Evolutionary conservation across 2,329 filamentous ascomycete species (phyloP).

Genomic region (Fusarium chlamydosporum): DNA sequence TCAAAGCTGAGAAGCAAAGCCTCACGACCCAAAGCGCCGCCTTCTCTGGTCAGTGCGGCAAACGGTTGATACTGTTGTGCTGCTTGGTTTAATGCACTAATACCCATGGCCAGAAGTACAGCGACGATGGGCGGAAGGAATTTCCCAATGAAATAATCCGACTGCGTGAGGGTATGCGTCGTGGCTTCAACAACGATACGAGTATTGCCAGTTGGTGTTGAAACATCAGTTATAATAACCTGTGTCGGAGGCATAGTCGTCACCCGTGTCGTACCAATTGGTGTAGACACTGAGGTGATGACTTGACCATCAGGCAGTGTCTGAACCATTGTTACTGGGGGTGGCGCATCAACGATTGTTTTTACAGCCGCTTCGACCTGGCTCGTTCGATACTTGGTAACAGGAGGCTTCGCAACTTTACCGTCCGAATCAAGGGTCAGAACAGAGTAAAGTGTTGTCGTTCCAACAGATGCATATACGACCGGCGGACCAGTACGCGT

Average conservation of each 20-base stretch:
- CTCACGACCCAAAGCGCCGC: slow-evolving; percentile 58
- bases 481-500: slow-evolving; percentile 29
- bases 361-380: slow-evolving; percentile 34
- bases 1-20: slow-evolving; percentile 60
- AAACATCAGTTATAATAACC: slow-evolving; percentile 39
- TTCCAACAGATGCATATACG: slow-evolving; percentile 36
- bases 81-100: slow-evolving; percentile 59
- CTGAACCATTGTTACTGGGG: slow-evolving; percentile 23
- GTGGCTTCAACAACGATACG: slow-evolving; percentile 34
- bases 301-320: slow-evolving; percentile 35
- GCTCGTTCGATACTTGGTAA: slow-evolving; percentile 32
- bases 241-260: slow-evolving; percentile 35
- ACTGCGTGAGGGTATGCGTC: slow-evolving; percentile 35
- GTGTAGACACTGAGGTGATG: slow-evolving; percentile 29
- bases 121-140: slow-evolving; percentile 60
- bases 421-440: slow-evolving; percentile 30
- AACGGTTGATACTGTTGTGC: slow-evolving; percentile 62
- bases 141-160: slow-evolving; percentile 57
- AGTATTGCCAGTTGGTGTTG: slow-evolving; percentile 17
- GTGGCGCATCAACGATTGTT: slow-evolving; percentile 32
- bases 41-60: slow-evolving; percentile 56
- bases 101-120: slow-evolving; percentile 57
- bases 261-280: slow-evolving; percentile 24
- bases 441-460: slow-evolving; percentile 40
- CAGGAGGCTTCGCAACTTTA: slow-evolving; percentile 12